These are phyloP conservation scores for Globisporangium viniferum DNA, from an alignment of 352 stramenopile species.

Conservation along the genomic window DNA sequence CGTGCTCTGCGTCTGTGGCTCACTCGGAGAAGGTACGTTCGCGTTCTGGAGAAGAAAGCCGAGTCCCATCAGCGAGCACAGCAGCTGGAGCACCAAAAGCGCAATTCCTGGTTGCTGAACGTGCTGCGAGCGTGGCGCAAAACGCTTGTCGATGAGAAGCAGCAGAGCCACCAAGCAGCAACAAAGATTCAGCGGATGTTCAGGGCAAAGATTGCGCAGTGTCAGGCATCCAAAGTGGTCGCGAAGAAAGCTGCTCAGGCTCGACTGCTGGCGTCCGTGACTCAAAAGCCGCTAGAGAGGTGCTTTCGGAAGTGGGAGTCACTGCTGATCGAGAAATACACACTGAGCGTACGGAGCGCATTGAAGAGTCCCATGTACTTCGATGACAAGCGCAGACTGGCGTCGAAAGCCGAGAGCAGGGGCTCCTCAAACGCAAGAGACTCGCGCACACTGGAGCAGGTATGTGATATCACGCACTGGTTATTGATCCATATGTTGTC, in stretches of 20 bases:
- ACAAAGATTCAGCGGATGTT: slow-evolving; percentile 52
- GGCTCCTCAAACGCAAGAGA: slow-evolving; percentile 1
- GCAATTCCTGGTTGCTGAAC: slow-evolving; percentile 15
- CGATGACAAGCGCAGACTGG: slow-evolving; percentile 19
- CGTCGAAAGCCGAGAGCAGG: slow-evolving; percentile 15
- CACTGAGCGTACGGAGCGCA: slow-evolving; percentile 37
- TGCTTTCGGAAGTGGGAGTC: slow-evolving; percentile 63
- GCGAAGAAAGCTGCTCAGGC: slow-evolving; percentile 49
- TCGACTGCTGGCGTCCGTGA: slow-evolving; percentile 37
- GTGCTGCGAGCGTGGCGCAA: slow-evolving; percentile 26
- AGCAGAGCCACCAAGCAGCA: slow-evolving; percentile 25
- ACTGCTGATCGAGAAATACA: slow-evolving; percentile 42
- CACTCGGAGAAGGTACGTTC: slow-evolving; percentile 39
- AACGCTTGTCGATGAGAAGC: slow-evolving; percentile 11
- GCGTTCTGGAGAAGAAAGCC: slow-evolving; percentile 32
- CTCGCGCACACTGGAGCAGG: slow-evolving; percentile 50
- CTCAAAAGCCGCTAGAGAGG: slow-evolving; percentile 52
- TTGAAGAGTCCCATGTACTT: slow-evolving; percentile 9
- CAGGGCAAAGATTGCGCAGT: slow-evolving; percentile 37
- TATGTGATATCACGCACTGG: slow-evolving; percentile 15
- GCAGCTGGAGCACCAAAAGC: slow-evolving; percentile 14
- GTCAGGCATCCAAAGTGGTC: slow-evolving; percentile 35
- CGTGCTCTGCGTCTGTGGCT: slow-evolving; percentile 37
- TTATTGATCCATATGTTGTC: background rate
- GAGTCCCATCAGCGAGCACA: slow-evolving; percentile 12